phyloP scores from a whole-genome alignment of 495 filamentous ascomycete genomes.

The Thermothielavioides terrestris region DNA sequence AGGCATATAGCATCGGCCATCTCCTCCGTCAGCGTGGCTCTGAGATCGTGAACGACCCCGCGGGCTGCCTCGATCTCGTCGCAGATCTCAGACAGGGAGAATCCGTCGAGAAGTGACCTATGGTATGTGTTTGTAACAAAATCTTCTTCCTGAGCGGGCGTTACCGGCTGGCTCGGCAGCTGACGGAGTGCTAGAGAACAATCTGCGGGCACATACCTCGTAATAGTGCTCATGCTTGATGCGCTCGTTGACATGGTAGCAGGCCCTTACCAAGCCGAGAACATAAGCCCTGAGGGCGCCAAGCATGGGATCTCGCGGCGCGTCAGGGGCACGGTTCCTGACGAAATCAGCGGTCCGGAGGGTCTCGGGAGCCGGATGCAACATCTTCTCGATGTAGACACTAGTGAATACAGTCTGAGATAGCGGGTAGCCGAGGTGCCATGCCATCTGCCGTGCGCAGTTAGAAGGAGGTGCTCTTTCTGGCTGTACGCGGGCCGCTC shows the following conservation, averaged over 20 bases:
- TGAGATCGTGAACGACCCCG: constrained; percentile 39
- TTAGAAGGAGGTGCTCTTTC: not conserved
- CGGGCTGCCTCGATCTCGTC: constrained; percentile 54
- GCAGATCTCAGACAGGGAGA: constrained; percentile 49
- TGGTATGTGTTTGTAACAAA: constrained; percentile 88
- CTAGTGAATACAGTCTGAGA: constrained; percentile 95
- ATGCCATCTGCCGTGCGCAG: constrained; percentile 64
- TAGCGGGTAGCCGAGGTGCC: constrained; percentile 90
- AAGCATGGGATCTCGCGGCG: constrained; percentile 43
- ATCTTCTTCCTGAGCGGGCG: constrained; percentile 71
- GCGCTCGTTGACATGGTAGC: constrained; percentile 65
- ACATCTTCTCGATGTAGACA: constrained; percentile 76
- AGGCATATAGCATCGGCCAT: constrained; percentile 51
- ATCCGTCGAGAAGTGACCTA: constrained; percentile 58
- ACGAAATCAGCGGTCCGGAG: constrained; percentile 65
- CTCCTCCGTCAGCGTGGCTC: constrained; percentile 39
- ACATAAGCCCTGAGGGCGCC: constrained; percentile 78
- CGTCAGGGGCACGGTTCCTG: constrained; percentile 19
- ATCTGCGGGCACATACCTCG: constrained; percentile 51
- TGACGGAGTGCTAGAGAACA: too few relatives aligned
- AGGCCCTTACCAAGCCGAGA: constrained; percentile 71
- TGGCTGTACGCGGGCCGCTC: too few relatives aligned
- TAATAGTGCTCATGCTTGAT: constrained; percentile 75
- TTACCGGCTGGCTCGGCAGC: too few relatives aligned
- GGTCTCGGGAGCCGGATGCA: constrained; percentile 58